phyloP scores from a whole-genome alignment of 352 stramenopile species.

The Phytopythium ostracodes region DNA sequence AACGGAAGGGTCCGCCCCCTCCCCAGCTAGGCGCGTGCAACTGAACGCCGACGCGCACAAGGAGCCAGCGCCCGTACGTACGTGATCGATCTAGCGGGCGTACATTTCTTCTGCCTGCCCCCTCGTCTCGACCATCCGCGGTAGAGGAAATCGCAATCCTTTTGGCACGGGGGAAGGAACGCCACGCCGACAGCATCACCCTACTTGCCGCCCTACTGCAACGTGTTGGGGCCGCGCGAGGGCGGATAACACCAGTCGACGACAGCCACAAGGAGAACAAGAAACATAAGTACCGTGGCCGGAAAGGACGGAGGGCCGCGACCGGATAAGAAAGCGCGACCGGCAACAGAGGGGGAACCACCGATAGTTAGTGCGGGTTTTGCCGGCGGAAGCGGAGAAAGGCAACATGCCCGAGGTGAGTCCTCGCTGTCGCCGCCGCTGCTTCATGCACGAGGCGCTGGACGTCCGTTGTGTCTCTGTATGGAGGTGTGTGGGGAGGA shows the following conservation, averaged over 20 bases:
- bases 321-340: not conserved
- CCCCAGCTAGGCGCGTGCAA: not conserved
- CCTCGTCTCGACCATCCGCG: no score
- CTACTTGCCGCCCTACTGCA: not conserved
- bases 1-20: not conserved
- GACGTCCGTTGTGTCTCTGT: no score
- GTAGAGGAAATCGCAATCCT: no score
- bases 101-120: no score
- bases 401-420: constrained; percentile 37
- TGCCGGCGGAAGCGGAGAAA: not conserved
- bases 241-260: not conserved
- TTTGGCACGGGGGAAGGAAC: no score
- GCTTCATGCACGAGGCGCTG: not conserved
- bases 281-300: not conserved
- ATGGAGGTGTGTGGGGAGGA: not conserved
- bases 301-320: not conserved
- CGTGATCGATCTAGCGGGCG: no score
- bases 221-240: not conserved
- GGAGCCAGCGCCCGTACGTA: not conserved
- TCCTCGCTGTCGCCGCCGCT: no score
- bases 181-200: no score
- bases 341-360: not conserved
- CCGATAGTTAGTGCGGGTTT: not conserved
- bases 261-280: not conserved
- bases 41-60: not conserved